Percentiles rank a stretch among this genome's conserved stretches.
Evolutionary conservation across 78 protist genomes (phyloP).

Genomic region (Dictyostelium firmibasis): DNA sequence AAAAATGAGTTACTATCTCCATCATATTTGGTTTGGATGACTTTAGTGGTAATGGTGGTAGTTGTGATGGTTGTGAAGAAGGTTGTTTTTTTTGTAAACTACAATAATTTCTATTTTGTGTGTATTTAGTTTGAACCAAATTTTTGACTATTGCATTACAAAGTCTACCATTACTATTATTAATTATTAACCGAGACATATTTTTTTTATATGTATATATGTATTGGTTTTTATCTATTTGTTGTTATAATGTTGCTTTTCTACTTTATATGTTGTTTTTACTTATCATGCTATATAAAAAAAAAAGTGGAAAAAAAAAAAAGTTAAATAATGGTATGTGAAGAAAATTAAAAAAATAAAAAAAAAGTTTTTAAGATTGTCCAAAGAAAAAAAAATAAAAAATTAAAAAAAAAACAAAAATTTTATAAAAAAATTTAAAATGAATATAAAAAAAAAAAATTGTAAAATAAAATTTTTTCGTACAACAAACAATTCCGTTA

Average conservation of each 20-base stretch:
- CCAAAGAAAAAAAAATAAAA: neutral
- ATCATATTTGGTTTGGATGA: constrained; percentile 1
- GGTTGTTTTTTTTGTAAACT: neutral
- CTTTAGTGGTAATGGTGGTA: neutral
- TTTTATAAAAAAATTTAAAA: neutral
- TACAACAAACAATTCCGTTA: too few relatives aligned
- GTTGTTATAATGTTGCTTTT: neutral
- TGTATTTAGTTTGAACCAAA: neutral
- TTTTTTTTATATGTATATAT: neutral
- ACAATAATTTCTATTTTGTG: neutral
- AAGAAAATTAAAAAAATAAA: neutral
- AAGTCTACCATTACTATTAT: neutral
- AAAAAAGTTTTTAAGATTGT: neutral
- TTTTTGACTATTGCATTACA: neutral
- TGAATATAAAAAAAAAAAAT: neutral
- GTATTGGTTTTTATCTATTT: neutral
- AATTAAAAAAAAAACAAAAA: neutral
- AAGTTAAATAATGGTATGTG: neutral
- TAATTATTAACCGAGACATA: neutral
- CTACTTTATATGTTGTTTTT: neutral
- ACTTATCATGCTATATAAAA: neutral
- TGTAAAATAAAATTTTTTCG: neutral
- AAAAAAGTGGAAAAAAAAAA: neutral
- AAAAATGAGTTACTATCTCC: neutral
- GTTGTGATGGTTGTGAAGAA: neutral